Evolutionary conservation across 208 protist species (phyloP), one percentile per base, ranked within the genome.

Genomic region (Strigomonas culicis): DNA sequence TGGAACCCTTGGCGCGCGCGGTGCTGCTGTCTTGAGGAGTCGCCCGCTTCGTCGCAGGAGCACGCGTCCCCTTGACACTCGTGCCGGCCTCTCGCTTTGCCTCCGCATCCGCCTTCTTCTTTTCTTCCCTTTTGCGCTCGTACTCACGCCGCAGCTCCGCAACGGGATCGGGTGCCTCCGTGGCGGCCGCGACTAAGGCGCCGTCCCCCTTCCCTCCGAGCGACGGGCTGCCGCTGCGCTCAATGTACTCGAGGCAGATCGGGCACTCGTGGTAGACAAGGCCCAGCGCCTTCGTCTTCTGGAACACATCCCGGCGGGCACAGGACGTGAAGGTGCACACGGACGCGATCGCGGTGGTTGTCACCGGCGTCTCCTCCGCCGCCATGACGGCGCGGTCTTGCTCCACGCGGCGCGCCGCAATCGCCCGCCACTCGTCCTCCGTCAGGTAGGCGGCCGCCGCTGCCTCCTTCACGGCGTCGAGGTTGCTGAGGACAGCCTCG

Each of bases 181-280:
- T n/a, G n/a, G n/a, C n/a, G n/a, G n/a, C n/a, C n/a, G n/a, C n/a
- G n/a, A n/a, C n/a, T n/a, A n/a, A n/a, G n/a, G n/a, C n/a, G 27
- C 24, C 41, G 56, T 31, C 24, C 3, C 61, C 43, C 47, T 58
- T 30, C 27, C 36, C 25, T 10, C 28, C 28, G 52, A 30, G 30
- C 17, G 24, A 4, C 15, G n/a, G 7, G 24, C 25, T 19, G 13
- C n/a, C 28, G 7, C 11, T 7, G 52, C n/a, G 17, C 28, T 66
- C 31, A 44, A 88, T 83, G 7, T 1, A n/a, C 61, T 84, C 79
- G 4, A 90, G 36, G 41, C 83, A 90, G 41, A 90, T 90, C 21
- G 83, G 11, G 21, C 52, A 58, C 52, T 58, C 27, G 25, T 58
- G 52, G n/a, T 39, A 58, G 32, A 59, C 27, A 25, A 58, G 52